phyloP scores from a whole-genome alignment of 2,329 filamentous ascomycete species.

The Alternaria gansuensis region DNA sequence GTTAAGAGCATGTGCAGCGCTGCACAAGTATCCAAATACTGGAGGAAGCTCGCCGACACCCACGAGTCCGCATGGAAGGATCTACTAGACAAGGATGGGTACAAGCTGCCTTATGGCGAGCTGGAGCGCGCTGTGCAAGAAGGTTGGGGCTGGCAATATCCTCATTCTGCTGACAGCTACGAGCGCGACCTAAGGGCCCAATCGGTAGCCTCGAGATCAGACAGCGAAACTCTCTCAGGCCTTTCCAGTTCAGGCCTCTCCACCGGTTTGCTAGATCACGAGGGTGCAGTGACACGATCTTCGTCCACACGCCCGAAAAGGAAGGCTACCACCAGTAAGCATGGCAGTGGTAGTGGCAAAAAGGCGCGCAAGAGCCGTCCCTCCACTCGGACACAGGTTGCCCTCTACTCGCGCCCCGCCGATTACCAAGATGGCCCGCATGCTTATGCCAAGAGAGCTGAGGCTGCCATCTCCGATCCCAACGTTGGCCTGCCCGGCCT shows the following conservation, averaged over 20 bases:
- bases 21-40: constrained; percentile 92
- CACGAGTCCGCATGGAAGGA: constrained; percentile 98
- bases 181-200: constrained; percentile 81
- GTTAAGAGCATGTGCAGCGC: constrained; percentile 86
- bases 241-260: constrained; percentile 37
- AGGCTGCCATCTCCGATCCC: constrained; percentile 80
- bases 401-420: constrained; percentile 59
- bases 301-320: constrained; percentile 52
- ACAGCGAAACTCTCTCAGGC: constrained; percentile 49
- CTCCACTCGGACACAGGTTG: constrained; percentile 53
- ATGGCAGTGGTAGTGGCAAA: constrained; percentile 58
- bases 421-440: constrained; percentile 79
- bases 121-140: constrained; percentile 84
- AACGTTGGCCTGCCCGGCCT: constrained; percentile 80
- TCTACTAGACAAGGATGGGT: constrained; percentile 85
- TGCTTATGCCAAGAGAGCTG: constrained; percentile 86
- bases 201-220: constrained; percentile 45
- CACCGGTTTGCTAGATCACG: constrained; percentile 31
- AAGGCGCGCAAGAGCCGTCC: constrained; percentile 64
- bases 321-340: constrained; percentile 49
- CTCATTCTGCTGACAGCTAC: constrained; percentile 74
- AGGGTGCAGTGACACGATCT: constrained; percentile 43
- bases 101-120: constrained; percentile 79
- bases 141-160: constrained; percentile 98
- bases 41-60: constrained; percentile 88